Evolutionary conservation across 495 filamentous ascomycete species (phyloP).

Genomic region (Umbilicaria muhlenbergii): DNA sequence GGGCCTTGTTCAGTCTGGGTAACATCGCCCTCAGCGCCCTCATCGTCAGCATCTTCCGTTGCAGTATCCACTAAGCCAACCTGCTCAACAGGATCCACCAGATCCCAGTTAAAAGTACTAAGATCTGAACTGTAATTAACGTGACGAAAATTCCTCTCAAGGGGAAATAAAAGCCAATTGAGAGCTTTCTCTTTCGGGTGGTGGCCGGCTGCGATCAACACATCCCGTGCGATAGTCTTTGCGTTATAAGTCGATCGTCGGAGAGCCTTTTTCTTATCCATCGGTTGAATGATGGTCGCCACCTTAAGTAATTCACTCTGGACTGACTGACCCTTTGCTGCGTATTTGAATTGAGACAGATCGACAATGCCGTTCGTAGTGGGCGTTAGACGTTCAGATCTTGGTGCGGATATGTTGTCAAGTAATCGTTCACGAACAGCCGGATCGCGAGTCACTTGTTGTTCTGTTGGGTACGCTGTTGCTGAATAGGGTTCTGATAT

Average conservation of each 20-base stretch:
- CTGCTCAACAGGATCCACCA: slow-evolving; percentile 37
- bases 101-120: slow-evolving; percentile 50
- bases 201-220: slow-evolving; percentile 42
- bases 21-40: background rate
- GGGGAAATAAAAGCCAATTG: slow-evolving; percentile 40
- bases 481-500: too few species aligned
- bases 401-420: too few species aligned
- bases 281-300: slow-evolving; percentile 22
- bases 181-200: slow-evolving; percentile 40
- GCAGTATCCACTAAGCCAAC: background rate
- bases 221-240: slow-evolving; percentile 48
- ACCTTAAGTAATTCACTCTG: background rate
- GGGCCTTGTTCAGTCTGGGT: background rate
- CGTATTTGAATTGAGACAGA: background rate
- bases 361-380: background rate
- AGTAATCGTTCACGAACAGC: too few species aligned
- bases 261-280: slow-evolving; percentile 31
- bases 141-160: slow-evolving; percentile 26
- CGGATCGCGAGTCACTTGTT: too few species aligned
- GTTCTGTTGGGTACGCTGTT: too few species aligned
- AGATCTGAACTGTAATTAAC: slow-evolving; percentile 35
- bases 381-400: too few species aligned
- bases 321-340: background rate
- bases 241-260: slow-evolving; percentile 36
- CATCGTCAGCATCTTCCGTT: slow-evolving; percentile 2